These are phyloP conservation scores for Hirsutella thompsonii DNA, from an alignment of 2,329 filamentous ascomycete species.

Conservation along the genomic window DNA sequence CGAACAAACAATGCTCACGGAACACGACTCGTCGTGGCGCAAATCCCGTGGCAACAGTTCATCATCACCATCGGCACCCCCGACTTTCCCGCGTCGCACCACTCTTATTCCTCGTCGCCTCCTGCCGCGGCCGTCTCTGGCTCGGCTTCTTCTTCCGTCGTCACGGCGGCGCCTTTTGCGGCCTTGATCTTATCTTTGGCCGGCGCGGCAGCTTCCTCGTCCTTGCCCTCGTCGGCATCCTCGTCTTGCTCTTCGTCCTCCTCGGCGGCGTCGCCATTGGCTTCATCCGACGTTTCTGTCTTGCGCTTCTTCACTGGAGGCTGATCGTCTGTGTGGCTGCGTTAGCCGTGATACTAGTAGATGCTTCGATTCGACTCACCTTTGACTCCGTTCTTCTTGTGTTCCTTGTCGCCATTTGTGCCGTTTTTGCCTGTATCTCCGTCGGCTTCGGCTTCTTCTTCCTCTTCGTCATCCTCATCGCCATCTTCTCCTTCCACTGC, in stretches of 20 bases:
- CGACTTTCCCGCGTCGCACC: too few relatives aligned
- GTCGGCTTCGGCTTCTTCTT: conserved; percentile 13
- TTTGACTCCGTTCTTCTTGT: conserved; percentile 3
- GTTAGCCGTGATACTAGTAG: background rate
- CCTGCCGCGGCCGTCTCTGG: conserved; percentile 16
- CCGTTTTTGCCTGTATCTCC: conserved; percentile 10
- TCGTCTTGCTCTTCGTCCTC: conserved; percentile 12
- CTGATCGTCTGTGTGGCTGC: conserved; percentile 17
- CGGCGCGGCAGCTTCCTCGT: conserved; percentile 10
- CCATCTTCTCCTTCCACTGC: conserved; percentile 23
- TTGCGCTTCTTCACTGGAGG: conserved; percentile 40
- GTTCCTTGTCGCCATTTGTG: conserved; percentile 10
- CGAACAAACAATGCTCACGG: too few relatives aligned
- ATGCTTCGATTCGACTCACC: conserved; percentile 17
- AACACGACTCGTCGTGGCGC: too few relatives aligned
- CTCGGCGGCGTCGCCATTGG: conserved; percentile 21
- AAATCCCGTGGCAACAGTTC: too few relatives aligned
- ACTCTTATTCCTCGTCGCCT: conserved; percentile 15
- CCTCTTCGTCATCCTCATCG: conserved; percentile 18
- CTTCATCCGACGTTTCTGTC: conserved; percentile 14
- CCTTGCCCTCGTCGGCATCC: conserved; percentile 11
- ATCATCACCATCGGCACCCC: too few relatives aligned
- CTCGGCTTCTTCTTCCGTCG: conserved; percentile 12
- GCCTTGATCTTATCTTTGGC: conserved; percentile 11
- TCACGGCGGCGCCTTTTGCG: conserved; percentile 13